Percentiles rank a stretch among this genome's conserved stretches.
Conservation (phyloP, 371 early-diverging fungal species). For the Mortierella sp. region DNA sequence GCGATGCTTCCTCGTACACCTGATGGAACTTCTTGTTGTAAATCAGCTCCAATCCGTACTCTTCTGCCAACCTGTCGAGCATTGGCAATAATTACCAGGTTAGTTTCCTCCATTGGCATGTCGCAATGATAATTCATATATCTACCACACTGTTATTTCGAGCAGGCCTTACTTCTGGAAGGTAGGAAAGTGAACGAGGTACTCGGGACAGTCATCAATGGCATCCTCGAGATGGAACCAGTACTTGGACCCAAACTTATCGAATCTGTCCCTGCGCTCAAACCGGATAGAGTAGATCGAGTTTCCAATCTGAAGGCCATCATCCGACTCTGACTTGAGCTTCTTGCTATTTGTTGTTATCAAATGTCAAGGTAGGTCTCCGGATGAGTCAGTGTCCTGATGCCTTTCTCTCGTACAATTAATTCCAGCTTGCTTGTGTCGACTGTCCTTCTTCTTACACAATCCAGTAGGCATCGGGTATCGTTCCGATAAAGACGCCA, state of each 20-base stretch:
- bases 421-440: not conserved
- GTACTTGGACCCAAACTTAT: constrained; percentile 89
- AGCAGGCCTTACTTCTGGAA: constrained; percentile 72
- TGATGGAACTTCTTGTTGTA: constrained; percentile 86
- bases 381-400: not conserved
- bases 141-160: too few relatives aligned
- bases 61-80: constrained; percentile 78
- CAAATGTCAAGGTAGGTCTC: not conserved
- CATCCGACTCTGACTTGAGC: constrained; percentile 58
- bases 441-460: constrained; percentile 66
- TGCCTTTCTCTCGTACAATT: not conserved
- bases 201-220: constrained; percentile 98
- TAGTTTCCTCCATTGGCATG: not conserved
- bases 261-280: constrained; percentile 72
- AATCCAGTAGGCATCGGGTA: constrained; percentile 95
- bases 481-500: constrained; percentile 95
- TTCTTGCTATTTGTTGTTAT: constrained; percentile 59
- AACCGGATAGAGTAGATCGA: constrained; percentile 87
- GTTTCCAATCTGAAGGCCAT: constrained; percentile 83
- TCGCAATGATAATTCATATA: not conserved
- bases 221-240: constrained; percentile 97
- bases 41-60: constrained; percentile 83
- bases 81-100: not conserved
- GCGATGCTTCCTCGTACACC: constrained; percentile 74
- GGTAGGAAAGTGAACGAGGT: constrained; percentile 90